Evolutionary conservation across 2,329 filamentous ascomycete genomes (phyloP).

Genomic region (Aureobasidium namibiae): DNA sequence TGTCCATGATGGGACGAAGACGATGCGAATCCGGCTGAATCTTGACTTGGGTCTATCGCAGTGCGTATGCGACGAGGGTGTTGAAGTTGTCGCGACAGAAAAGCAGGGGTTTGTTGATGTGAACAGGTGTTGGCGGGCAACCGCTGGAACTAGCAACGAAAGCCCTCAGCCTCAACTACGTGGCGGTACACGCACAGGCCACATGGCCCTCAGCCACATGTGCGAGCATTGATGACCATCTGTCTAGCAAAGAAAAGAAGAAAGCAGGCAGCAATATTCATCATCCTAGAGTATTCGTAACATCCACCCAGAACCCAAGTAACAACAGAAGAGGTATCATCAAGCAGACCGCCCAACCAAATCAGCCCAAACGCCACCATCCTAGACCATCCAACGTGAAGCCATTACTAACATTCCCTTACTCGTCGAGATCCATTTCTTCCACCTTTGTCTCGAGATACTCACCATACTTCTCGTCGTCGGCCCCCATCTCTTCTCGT

Average conservation of each 20-base stretch:
- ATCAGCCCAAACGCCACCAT: neutral
- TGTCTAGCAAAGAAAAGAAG: neutral
- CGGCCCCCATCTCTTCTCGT: constrained; percentile 17
- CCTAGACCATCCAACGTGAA: neutral
- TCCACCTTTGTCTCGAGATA: neutral
- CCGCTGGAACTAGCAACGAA: neutral
- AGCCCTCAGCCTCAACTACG: neutral
- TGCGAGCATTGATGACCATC: neutral
- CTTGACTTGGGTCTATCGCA: neutral
- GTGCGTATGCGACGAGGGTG: neutral
- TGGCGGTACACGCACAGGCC: neutral
- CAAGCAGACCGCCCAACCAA: neutral
- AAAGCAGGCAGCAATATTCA: neutral
- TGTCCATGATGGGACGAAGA: constrained; percentile 58
- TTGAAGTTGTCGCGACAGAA: neutral
- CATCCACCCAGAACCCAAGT: neutral
- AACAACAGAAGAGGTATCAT: constrained; percentile 10
- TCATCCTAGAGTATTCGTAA: neutral
- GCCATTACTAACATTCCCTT: neutral
- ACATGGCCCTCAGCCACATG: neutral
- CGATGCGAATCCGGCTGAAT: constrained; percentile 12
- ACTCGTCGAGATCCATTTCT: constrained; percentile 11
- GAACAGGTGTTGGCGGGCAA: constrained; percentile 3
- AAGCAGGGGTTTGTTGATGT: constrained; percentile 11
- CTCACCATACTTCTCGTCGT: constrained; percentile 6